Conservation (phyloP, 1,284 basidiomycete genomes). For the Boletus mariae region DNA sequence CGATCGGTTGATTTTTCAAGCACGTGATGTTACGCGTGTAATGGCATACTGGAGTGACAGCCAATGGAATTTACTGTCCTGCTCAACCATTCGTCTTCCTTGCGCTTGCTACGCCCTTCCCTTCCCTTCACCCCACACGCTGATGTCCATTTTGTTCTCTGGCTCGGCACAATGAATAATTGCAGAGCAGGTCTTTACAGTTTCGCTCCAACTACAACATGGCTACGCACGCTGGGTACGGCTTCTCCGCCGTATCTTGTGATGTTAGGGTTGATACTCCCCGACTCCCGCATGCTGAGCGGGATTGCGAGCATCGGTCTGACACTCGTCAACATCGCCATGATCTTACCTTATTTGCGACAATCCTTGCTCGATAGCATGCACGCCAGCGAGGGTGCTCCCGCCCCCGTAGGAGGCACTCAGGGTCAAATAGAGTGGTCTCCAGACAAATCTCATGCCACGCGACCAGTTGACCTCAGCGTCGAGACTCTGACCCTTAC, state of each 20-base stretch:
- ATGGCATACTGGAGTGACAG: neutral
- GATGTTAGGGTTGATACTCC: slow-evolving; percentile 24
- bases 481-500: neutral
- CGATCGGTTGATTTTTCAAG: slow-evolving; percentile 12
- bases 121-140: neutral
- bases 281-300: slow-evolving; percentile 27
- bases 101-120: neutral
- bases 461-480: neutral
- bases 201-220: slow-evolving; percentile 18
- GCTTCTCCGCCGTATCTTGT: slow-evolving; percentile 30
- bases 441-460: neutral
- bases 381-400: neutral
- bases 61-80: slow-evolving; percentile 8
- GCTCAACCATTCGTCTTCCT: slow-evolving; percentile 1
- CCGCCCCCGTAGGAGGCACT: neutral
- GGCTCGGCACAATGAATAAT: slow-evolving; percentile 16
- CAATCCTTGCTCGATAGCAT: slow-evolving; percentile 19
- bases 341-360: slow-evolving; percentile 25
- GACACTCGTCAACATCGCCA: slow-evolving; percentile 26
- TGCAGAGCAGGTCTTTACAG: slow-evolving; percentile 28
- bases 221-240: slow-evolving; percentile 22
- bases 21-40: slow-evolving; percentile 25
- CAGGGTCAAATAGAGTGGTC: neutral
- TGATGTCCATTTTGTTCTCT: slow-evolving; percentile 2
- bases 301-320: slow-evolving; percentile 27